Percentiles rank a stretch among this genome's conserved stretches.
These are phyloP conservation scores for Fonsecaea multimorphosa DNA, from an alignment of 2,329 filamentous ascomycete species.

Conservation along the genomic window DNA sequence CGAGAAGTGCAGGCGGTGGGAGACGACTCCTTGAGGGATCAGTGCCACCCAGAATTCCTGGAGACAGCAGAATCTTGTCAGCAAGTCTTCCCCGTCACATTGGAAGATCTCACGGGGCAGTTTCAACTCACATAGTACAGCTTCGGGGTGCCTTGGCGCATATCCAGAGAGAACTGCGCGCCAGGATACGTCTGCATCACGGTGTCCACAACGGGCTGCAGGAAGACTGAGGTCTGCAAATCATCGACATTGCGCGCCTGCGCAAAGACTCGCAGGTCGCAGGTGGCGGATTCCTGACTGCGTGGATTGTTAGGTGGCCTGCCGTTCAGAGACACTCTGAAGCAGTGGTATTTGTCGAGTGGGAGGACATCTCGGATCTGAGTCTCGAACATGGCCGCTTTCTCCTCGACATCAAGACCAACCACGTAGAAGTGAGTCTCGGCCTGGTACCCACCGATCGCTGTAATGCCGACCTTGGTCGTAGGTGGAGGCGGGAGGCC, in stretches of 20 bases:
- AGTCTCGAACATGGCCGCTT: conserved; percentile 44
- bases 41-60: conserved; percentile 42
- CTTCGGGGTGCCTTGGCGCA: conserved; percentile 52
- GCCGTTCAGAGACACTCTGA: conserved; percentile 47
- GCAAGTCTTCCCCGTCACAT: not conserved
- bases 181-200: conserved; percentile 53
- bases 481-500: conserved; percentile 55
- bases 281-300: conserved; percentile 51
- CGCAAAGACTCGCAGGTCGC: conserved; percentile 29
- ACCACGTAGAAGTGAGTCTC: conserved; percentile 52
- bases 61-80: conserved; percentile 11
- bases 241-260: conserved; percentile 14
- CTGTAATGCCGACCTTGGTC: conserved; percentile 59
- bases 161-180: conserved; percentile 54
- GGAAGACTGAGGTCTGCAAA: conserved; percentile 12
- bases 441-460: conserved; percentile 56
- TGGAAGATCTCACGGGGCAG: not conserved
- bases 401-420: conserved; percentile 53
- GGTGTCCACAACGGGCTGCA: conserved; percentile 11
- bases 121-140: conserved; percentile 12
- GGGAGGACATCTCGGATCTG: conserved; percentile 36
- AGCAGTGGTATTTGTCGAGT: conserved; percentile 45
- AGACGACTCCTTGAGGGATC: conserved; percentile 40
- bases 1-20: conserved; percentile 40
- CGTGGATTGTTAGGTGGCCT: conserved; percentile 46